A percentile compares a stretch with the other conserved stretches of the same genome.
phyloP scores from a whole-genome alignment of 345 rosid species.

The Dimocarpus longan region DNA sequence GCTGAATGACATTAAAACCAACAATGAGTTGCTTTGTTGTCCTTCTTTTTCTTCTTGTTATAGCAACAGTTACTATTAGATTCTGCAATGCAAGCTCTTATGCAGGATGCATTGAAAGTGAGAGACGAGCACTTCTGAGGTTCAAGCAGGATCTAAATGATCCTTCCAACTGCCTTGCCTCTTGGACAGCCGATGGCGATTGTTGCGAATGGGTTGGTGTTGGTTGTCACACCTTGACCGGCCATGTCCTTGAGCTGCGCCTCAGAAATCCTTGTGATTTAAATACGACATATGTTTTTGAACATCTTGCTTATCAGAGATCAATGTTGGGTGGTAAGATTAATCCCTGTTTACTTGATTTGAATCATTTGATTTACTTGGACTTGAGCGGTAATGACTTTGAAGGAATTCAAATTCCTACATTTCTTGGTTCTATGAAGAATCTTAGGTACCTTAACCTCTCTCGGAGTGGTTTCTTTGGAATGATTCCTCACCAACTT shows the following conservation, averaged over 20 bases:
- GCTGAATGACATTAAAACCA: background rate
- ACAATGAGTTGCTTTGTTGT: background rate
- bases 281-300: background rate
- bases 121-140: background rate
- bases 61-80: background rate
- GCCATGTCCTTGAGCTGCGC: background rate
- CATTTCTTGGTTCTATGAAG: background rate
- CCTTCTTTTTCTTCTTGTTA: background rate
- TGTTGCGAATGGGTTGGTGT: background rate
- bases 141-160: background rate
- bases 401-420: background rate
- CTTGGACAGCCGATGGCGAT: background rate
- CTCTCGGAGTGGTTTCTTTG: background rate
- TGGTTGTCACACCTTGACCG: background rate
- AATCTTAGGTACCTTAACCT: background rate
- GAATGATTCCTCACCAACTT: background rate
- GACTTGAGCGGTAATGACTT: background rate
- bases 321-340: background rate
- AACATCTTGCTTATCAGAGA: rapidly evolving
- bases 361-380: background rate
- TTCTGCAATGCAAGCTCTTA: background rate
- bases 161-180: background rate
- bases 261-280: background rate
- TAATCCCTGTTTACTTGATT: background rate
- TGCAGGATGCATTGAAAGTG: background rate